A percentile compares a stretch with the other conserved stretches of the same genome.
phyloP scores from a whole-genome alignment of 2,329 filamentous ascomycete species.

The Graphilbum fragrans region DNA sequence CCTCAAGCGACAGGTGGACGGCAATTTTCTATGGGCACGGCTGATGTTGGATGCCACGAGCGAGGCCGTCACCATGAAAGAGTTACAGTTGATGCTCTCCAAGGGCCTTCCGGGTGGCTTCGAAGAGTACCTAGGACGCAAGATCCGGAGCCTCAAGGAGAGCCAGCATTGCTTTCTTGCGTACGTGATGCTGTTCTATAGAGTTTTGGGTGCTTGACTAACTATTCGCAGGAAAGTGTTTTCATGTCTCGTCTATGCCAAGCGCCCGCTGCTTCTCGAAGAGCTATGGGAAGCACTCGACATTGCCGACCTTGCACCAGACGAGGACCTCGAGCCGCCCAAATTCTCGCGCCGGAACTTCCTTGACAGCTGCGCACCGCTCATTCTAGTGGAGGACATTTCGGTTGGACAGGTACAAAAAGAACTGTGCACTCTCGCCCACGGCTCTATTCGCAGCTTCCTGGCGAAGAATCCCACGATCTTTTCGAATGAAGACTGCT shows the following conservation, averaged over 20 bases:
- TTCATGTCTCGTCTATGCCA: constrained; percentile 2
- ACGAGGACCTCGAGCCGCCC: background rate
- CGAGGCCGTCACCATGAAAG: background rate
- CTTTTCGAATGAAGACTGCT: background rate
- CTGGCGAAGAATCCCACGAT: background rate
- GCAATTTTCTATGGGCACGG: constrained; percentile 3
- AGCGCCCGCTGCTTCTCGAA: background rate
- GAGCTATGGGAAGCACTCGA: constrained; percentile 2
- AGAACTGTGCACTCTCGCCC: background rate
- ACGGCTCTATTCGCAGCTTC: constrained; percentile 1
- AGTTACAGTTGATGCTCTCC: background rate
- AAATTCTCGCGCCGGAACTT: background rate
- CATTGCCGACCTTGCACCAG: background rate
- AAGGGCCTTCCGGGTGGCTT: background rate
- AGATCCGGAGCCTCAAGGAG: background rate
- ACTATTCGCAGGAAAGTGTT: background rate
- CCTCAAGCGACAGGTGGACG: background rate
- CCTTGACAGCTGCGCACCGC: constrained; percentile 1
- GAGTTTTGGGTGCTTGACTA: no score
- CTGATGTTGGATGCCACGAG: constrained; percentile 1
- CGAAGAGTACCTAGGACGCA: constrained; percentile 1
- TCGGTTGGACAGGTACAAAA: background rate
- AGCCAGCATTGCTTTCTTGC: background rate
- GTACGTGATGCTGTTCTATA: background rate
- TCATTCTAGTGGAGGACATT: background rate